phyloP scores from a whole-genome alignment of 495 filamentous ascomycete species.

The Penicillium pulvis region DNA sequence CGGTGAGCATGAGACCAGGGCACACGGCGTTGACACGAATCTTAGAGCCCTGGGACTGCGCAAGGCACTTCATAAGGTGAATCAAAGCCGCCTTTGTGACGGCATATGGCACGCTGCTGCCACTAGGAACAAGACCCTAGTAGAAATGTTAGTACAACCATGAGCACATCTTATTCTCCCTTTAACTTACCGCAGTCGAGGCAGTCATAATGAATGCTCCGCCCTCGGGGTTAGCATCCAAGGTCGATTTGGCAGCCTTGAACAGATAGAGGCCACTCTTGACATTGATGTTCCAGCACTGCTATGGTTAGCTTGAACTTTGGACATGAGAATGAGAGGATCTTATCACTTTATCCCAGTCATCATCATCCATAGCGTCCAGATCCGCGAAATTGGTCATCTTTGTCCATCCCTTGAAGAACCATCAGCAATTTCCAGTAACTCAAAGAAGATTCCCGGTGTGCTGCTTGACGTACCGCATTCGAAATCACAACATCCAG shows the following conservation, averaged over 20 bases:
- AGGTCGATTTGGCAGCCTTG: slow-evolving; percentile 62
- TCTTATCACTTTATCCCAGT: slow-evolving; percentile 66
- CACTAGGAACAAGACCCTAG: slow-evolving; percentile 48
- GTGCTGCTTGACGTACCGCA: slow-evolving; percentile 55
- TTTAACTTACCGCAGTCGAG: slow-evolving; percentile 53
- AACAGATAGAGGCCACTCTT: slow-evolving; percentile 66
- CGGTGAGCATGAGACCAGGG: slow-evolving; percentile 69
- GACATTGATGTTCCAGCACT: slow-evolving; percentile 72
- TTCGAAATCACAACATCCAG: slow-evolving; percentile 73
- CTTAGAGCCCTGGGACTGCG: slow-evolving; percentile 64
- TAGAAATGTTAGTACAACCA: not conserved
- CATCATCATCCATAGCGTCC: slow-evolving; percentile 59
- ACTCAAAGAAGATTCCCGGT: not conserved
- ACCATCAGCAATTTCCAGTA: not conserved
- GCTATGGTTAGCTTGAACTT: slow-evolving; percentile 1
- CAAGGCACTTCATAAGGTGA: slow-evolving; percentile 75
- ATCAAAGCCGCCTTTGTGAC: slow-evolving; percentile 70
- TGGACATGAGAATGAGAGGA: not conserved
- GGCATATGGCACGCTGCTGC: slow-evolving; percentile 66
- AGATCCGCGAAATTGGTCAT: slow-evolving; percentile 65
- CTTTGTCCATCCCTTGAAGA: slow-evolving; percentile 64
- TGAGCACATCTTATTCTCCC: not conserved
- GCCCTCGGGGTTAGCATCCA: slow-evolving; percentile 69
- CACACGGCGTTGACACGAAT: slow-evolving; percentile 67
- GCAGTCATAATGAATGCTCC: slow-evolving; percentile 70